Evolutionary conservation across 306 rosid genomes (phyloP).

Genomic region (Styphnolobium japonicum): DNA sequence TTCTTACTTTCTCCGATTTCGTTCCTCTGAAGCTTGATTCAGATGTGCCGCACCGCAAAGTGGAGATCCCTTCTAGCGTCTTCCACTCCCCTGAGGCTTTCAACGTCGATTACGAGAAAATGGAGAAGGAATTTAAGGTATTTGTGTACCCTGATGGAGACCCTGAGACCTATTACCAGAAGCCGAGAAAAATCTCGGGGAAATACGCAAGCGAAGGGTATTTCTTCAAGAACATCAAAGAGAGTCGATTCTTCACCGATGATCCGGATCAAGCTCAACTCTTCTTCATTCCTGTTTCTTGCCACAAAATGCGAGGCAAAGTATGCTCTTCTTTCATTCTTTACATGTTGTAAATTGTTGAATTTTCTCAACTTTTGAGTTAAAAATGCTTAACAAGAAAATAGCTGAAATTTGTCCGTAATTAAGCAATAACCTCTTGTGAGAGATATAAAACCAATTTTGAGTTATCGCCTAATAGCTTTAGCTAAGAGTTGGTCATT

Average conservation of each 20-base stretch:
- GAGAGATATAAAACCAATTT: no score
- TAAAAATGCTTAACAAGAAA: no score
- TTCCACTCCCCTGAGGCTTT: conserved; percentile 21
- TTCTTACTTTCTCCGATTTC: neutral
- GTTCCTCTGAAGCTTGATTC: neutral
- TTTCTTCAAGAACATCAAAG: conserved; percentile 37
- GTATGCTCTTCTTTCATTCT: neutral
- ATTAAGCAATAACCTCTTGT: no score
- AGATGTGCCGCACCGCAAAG: neutral
- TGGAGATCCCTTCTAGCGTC: neutral
- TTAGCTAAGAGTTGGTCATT: no score
- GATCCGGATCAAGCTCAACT: conserved; percentile 35
- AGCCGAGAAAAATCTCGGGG: conserved; percentile 26
- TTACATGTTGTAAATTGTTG: no score
- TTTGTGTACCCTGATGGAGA: conserved; percentile 31
- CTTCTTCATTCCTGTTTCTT: conserved; percentile 37
- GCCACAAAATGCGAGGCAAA: conserved; percentile 34
- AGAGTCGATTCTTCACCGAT: conserved; percentile 21
- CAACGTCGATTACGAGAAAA: neutral
- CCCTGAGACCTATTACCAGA: conserved; percentile 20
- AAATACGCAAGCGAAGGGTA: conserved; percentile 29
- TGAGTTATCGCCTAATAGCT: no score
- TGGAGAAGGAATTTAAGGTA: conserved; percentile 37
- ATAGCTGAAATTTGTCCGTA: no score
- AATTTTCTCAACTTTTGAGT: no score